Evolutionary conservation across 2,329 filamentous ascomycete species (phyloP).

Genomic region (Penicillium sp.): DNA sequence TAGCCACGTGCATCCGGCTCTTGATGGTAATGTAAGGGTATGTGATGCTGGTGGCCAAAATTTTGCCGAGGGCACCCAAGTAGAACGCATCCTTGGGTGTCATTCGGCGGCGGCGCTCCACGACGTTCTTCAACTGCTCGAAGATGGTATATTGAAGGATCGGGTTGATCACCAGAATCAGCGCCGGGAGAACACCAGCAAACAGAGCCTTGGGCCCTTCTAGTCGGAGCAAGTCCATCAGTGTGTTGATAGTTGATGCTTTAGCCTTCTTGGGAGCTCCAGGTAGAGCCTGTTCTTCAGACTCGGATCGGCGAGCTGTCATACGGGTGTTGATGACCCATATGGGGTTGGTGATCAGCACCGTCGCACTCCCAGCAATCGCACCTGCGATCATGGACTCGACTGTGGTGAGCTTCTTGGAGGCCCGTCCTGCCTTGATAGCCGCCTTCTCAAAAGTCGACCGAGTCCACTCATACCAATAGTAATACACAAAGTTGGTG

Average conservation of each 20-base stretch:
- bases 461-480: constrained; percentile 98
- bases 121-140: constrained; percentile 90
- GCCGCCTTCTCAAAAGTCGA: constrained; percentile 77
- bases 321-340: constrained; percentile 99
- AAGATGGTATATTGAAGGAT: constrained; percentile 99
- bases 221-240: constrained; percentile 74
- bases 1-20: constrained; percentile 93
- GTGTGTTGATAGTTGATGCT: constrained; percentile 70
- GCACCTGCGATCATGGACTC: constrained; percentile 96
- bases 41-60: constrained; percentile 88
- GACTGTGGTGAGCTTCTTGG: constrained; percentile 80
- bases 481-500: constrained; percentile 99
- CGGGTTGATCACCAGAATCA: constrained; percentile 95
- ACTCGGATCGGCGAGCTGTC: constrained; percentile 76
- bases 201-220: constrained; percentile 87
- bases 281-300: constrained; percentile 43
- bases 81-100: constrained; percentile 86
- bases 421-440: constrained; percentile 66
- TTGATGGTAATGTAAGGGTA: constrained; percentile 99
- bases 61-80: constrained; percentile 87
- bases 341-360: constrained; percentile 95
- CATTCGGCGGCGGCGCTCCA: constrained; percentile 74
- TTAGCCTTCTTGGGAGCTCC: constrained; percentile 53
- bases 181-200: constrained; percentile 83
- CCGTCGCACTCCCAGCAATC: constrained; percentile 87